These are phyloP conservation scores for Annulohypoxylon moriforme DNA, from an alignment of 495 filamentous ascomycete species.

Conservation along the genomic window DNA sequence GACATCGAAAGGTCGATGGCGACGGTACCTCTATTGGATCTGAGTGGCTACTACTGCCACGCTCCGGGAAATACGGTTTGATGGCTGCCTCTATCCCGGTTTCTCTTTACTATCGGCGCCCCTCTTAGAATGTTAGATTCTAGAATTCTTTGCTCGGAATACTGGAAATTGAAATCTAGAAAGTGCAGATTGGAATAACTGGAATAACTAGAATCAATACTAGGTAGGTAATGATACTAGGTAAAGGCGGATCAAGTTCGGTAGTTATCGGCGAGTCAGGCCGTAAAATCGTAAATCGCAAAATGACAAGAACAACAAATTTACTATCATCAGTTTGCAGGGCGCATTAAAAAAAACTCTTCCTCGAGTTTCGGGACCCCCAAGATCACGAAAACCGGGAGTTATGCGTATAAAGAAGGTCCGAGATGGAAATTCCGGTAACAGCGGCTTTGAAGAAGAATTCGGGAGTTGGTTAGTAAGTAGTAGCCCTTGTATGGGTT, in stretches of 20 bases:
- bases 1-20: constrained; percentile 37
- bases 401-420: constrained; percentile 38
- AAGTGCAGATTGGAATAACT: not conserved
- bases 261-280: constrained; percentile 12
- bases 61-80: constrained; percentile 31
- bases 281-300: not conserved
- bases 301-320: constrained; percentile 18
- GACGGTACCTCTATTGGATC: constrained; percentile 33
- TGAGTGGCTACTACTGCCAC: constrained; percentile 38
- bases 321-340: constrained; percentile 1
- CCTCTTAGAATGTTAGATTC: not conserved
- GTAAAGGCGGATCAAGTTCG: constrained; percentile 5
- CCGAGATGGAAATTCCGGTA: constrained; percentile 34
- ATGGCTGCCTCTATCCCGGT: constrained; percentile 2
- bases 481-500: constrained; percentile 6
- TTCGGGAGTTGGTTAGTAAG: constrained; percentile 19
- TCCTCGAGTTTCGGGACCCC: not conserved
- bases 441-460: constrained; percentile 29
- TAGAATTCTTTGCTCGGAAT: constrained; percentile 15
- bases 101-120: constrained; percentile 12
- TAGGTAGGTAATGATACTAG: not conserved
- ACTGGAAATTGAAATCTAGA: not conserved
- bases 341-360: constrained; percentile 11
- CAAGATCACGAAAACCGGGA: constrained; percentile 18
- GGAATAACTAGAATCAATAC: constrained; percentile 5